Evolutionary conservation across 2,329 filamentous ascomycete genomes (phyloP).

Genomic region (Dactylellina parvicollis): DNA sequence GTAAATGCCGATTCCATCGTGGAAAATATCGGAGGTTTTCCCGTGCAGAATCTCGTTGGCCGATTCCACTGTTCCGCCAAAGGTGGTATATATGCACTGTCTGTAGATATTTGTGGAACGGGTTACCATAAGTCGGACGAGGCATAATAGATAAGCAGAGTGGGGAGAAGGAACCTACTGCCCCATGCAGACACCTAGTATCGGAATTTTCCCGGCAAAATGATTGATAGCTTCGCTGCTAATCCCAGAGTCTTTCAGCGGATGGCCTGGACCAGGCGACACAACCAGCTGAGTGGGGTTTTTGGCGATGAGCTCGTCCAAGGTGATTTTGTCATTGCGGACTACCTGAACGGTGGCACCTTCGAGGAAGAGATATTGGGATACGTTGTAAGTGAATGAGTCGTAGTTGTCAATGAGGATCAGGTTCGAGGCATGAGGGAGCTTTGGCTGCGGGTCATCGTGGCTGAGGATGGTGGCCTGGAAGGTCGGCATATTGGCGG

Average conservation of each 20-base stretch:
- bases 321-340: constrained; percentile 88
- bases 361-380: constrained; percentile 97
- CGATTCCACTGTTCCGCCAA: constrained; percentile 88
- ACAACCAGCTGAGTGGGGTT: constrained; percentile 93
- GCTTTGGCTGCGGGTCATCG: constrained; percentile 48
- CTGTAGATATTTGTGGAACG: constrained; percentile 61
- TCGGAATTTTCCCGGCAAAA: constrained; percentile 92
- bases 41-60: constrained; percentile 97
- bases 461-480: constrained; percentile 50
- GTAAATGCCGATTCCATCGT: constrained; percentile 94
- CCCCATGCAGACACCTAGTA: constrained; percentile 98
- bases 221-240: constrained; percentile 90
- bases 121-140: background rate
- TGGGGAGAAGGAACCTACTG: constrained; percentile 70
- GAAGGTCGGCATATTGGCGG: constrained; percentile 33
- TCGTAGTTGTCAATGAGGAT: constrained; percentile 99
- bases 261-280: constrained; percentile 94
- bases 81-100: constrained; percentile 95
- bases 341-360: constrained; percentile 89
- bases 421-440: constrained; percentile 35
- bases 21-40: constrained; percentile 89
- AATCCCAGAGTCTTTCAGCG: constrained; percentile 87
- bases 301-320: constrained; percentile 82
- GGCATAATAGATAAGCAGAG: background rate
- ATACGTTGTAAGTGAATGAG: constrained; percentile 99